These are phyloP conservation scores for Sporisorium iseilematis-ciliati DNA, from an alignment of 1,284 basidiomycete genomes.

Conservation along the genomic window DNA sequence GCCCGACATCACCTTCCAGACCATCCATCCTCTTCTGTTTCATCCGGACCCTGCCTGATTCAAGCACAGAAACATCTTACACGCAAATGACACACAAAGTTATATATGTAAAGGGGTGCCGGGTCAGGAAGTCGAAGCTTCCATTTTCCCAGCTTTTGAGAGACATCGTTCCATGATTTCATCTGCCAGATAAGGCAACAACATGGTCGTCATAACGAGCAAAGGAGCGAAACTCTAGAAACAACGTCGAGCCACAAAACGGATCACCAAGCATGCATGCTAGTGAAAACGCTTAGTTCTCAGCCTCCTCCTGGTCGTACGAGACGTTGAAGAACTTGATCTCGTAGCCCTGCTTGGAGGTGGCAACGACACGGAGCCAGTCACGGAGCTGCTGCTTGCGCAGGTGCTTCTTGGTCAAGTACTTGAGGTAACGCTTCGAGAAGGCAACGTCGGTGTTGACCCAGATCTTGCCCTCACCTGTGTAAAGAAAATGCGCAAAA, in stretches of 20 bases:
- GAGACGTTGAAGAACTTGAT: conserved; percentile 71
- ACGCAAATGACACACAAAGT: not conserved
- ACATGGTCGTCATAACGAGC: not conserved
- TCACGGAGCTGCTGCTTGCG: conserved; percentile 70
- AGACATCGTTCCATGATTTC: conserved; percentile 18
- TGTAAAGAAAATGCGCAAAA: conserved; percentile 17
- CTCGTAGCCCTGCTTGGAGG: conserved; percentile 71
- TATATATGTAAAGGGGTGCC: conserved; percentile 16
- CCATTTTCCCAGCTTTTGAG: conserved; percentile 49
- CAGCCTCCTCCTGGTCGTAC: conserved; percentile 64
- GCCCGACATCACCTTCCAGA: not conserved
- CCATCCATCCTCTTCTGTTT: not conserved
- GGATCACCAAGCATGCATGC: not conserved
- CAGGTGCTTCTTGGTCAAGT: conserved; percentile 71
- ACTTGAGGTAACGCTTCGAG: conserved; percentile 72
- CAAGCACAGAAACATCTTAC: not conserved
- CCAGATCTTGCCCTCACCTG: conserved; percentile 71
- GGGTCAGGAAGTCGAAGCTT: conserved; percentile 38
- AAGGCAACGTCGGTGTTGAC: conserved; percentile 71
- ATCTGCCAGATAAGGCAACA: conserved; percentile 16
- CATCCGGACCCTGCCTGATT: not conserved
- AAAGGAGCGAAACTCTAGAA: not conserved
- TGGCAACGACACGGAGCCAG: conserved; percentile 71
- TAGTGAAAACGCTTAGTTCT: conserved; percentile 34
- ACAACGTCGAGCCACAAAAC: conserved; percentile 4